Percentiles rank a stretch among this genome's conserved stretches.
Evolutionary conservation across 768 basidiomycete species (phyloP).

Genomic region (Cyclocybe cylindracea): DNA sequence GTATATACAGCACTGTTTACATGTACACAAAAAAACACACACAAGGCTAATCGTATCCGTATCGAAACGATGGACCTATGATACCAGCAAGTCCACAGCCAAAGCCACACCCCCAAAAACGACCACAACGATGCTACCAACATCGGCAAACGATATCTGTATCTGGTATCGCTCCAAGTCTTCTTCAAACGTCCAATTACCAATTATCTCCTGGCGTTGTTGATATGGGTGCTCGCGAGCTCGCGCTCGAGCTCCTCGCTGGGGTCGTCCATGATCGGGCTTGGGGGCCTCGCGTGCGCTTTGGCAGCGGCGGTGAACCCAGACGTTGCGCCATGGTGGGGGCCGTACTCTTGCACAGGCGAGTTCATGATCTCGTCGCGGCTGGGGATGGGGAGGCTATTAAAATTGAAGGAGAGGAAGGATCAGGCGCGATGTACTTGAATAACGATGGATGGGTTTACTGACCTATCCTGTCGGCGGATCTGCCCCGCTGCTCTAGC

Average conservation of each 20-base stretch:
- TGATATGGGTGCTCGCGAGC: constrained; percentile 70
- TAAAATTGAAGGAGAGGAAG: background rate
- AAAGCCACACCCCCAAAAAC: too few species aligned
- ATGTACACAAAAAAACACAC: constrained; percentile 5
- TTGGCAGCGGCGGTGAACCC: constrained; percentile 51
- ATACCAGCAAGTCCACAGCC: too few species aligned
- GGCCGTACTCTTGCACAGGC: constrained; percentile 66
- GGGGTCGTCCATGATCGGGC: constrained; percentile 82
- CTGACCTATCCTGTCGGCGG: constrained; percentile 75
- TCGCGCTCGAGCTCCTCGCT: constrained; percentile 85
- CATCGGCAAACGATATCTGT: too few species aligned
- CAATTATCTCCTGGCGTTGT: constrained; percentile 28
- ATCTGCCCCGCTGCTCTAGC: constrained; percentile 72
- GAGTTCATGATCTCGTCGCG: constrained; percentile 83
- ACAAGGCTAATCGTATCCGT: constrained; percentile 1
- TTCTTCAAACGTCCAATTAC: background rate
- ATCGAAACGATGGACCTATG: background rate
- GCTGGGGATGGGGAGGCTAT: constrained; percentile 75
- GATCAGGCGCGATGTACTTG: background rate
- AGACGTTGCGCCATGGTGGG: constrained; percentile 67
- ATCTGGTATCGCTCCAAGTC: too few species aligned
- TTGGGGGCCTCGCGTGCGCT: constrained; percentile 45
- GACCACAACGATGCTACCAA: too few species aligned
- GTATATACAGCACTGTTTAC: background rate
- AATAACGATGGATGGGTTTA: background rate